Evolutionary conservation across 257 asterid species (phyloP), one percentile per base, ranked within the genome.

Genomic region (Penstemon barbatus): DNA sequence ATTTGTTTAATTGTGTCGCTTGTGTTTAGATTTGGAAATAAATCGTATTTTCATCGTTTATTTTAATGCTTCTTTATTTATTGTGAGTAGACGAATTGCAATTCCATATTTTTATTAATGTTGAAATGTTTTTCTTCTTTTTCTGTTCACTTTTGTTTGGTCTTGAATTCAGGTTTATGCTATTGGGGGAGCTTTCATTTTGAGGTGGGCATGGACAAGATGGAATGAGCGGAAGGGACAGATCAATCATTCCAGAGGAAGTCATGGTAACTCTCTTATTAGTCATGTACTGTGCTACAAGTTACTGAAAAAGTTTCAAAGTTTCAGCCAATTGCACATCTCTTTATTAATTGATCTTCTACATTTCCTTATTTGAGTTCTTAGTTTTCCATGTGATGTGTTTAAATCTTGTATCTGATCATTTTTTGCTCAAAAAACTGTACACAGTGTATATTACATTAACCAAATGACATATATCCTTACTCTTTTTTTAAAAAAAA

Each of bases 201-300:
- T 84, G 78, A 83, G 81, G 77, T 90, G 98, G 98, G 97, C 95
- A 8, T 93, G 96, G 97, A 73, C 65, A 38, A 84, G 89, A 69
- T 93, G 97, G 97, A 93, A 90, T 5, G 97, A 93, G 51, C 75
- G 87, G 69, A 89, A 75, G 77, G 83, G 84, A 7, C 81, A 70
- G 54, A 85, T 64, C 44, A 19, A 44, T 40, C 63, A 50, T 56
- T 49, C 46, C 43, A 38, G 25, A 62, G 77, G 40, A 57, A 45
- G 43, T 59, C 18, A 0, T 36, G 71, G 66, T 79, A 54, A 48
- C 55, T 74, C 61, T 38, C 44, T 63, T 63, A 57, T 18, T 55
- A 73, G 63, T 75, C 75, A 49, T 67, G 77, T 53, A 57, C 46
- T 72, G 19, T 56, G 61, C 63, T 50, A 7, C 45, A 57, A 52